phyloP scores from a whole-genome alignment of 805 yeast species.

The Candida insectorum region DNA sequence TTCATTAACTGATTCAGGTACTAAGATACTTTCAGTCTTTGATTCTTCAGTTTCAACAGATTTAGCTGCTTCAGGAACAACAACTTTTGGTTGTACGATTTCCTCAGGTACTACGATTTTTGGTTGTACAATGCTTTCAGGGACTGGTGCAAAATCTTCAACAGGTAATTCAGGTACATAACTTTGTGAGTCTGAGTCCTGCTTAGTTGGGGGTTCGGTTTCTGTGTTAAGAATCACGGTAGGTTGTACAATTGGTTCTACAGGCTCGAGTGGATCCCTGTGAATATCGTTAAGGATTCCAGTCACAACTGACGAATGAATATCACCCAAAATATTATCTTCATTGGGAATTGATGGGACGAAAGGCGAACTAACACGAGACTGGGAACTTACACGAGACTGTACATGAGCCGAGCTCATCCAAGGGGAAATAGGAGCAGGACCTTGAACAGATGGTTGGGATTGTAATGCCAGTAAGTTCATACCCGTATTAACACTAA shows the following conservation, averaged over 20 bases:
- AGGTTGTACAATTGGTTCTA: slow-evolving; percentile 12
- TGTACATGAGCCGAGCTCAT: slow-evolving; percentile 17
- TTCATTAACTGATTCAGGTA: too few relatives aligned
- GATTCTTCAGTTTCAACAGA: too few relatives aligned
- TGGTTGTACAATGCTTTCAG: slow-evolving; percentile 3
- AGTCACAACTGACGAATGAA: slow-evolving; percentile 39
- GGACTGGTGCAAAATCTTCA: neutral
- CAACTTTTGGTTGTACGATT: slow-evolving; percentile 8
- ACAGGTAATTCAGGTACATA: neutral
- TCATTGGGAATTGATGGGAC: slow-evolving; percentile 10
- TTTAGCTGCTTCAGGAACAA: neutral
- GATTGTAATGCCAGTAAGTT: slow-evolving; percentile 1
- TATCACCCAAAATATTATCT: slow-evolving; percentile 4
- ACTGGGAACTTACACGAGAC: slow-evolving; percentile 28
- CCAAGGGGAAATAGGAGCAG: slow-evolving; percentile 44
- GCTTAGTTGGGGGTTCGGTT: slow-evolving; percentile 1
- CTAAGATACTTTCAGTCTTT: too few relatives aligned
- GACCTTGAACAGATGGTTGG: slow-evolving; percentile 10
- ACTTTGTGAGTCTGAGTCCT: too few relatives aligned
- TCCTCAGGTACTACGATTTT: slow-evolving; percentile 4
- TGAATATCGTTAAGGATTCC: slow-evolving; percentile 30
- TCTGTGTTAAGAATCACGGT: slow-evolving; percentile 3
- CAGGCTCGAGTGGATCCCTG: slow-evolving; percentile 4
- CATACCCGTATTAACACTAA: slow-evolving; percentile 5
- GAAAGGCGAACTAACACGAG: slow-evolving; percentile 41